Evolutionary conservation across 176 grass and related monocot genomes (phyloP).

Genomic region (Zoysia japonica): DNA sequence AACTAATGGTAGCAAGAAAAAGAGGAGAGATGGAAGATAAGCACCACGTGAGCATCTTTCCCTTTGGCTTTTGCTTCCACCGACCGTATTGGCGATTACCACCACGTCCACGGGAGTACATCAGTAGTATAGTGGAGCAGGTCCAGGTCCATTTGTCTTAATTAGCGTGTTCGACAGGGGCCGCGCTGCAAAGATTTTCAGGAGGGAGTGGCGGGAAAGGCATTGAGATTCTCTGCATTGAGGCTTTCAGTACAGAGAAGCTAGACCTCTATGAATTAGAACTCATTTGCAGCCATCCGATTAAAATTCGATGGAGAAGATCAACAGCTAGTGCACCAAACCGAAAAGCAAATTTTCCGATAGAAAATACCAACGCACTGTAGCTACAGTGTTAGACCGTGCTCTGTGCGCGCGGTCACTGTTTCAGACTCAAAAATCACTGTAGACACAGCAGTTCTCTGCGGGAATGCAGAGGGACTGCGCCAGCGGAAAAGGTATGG

Average conservation of each 20-base stretch:
- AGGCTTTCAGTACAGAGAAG: too few species aligned
- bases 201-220: slow-evolving; percentile 34
- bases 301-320: too few species aligned
- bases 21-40: background rate
- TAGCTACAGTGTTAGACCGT: too few species aligned
- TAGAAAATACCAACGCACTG: too few species aligned
- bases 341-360: too few species aligned
- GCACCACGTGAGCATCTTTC: background rate
- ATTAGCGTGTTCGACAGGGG: background rate
- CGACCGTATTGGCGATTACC: background rate
- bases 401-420: too few species aligned
- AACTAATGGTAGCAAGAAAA: background rate
- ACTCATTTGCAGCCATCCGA: too few species aligned
- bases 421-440: too few species aligned
- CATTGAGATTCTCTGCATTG: too few species aligned
- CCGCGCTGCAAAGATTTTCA: background rate
- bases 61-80: background rate
- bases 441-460: background rate
- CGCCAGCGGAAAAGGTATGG: background rate
- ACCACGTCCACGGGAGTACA: background rate
- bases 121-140: background rate
- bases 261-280: too few species aligned
- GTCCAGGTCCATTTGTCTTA: background rate
- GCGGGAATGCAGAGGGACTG: slow-evolving; percentile 4
- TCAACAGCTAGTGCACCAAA: too few species aligned